phyloP scores from a whole-genome alignment of 169 alveolate genomes.

The Plasmodium coatneyi region DNA sequence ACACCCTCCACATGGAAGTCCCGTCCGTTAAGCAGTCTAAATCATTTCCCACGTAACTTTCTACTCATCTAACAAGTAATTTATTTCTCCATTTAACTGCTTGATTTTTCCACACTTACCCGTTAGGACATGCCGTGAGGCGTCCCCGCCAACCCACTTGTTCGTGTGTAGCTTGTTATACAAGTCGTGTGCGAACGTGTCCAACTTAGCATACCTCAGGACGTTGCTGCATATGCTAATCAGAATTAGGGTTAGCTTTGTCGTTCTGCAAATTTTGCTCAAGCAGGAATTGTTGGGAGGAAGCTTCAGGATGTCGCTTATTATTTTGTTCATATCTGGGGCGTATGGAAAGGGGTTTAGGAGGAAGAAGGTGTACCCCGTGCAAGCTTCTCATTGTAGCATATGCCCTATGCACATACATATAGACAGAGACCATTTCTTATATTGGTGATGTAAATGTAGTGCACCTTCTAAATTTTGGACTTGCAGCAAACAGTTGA shows the following conservation, averaged over 20 bases:
- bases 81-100: not conserved
- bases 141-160: conserved; percentile 1
- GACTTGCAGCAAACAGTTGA: conserved; percentile 26
- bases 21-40: not conserved
- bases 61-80: not conserved
- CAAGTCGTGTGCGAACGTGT: conserved; percentile 35
- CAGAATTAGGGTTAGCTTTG: conserved; percentile 52
- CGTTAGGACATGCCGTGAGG: conserved; percentile 11
- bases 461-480: conserved; percentile 44
- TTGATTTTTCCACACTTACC: conserved; percentile 21
- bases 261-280: conserved; percentile 57
- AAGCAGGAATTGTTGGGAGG: conserved; percentile 27
- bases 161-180: conserved; percentile 19
- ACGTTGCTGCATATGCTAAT: conserved; percentile 63
- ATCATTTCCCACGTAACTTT: not conserved
- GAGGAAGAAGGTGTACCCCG: not conserved
- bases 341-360: not conserved
- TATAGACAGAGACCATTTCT: not conserved
- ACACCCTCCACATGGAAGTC: not conserved
- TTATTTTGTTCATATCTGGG: conserved; percentile 42
- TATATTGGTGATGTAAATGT: not conserved
- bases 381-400: not conserved
- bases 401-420: not conserved
- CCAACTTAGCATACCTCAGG: conserved; percentile 29
- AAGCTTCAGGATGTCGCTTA: conserved; percentile 29